Percentiles rank a stretch among this genome's conserved stretches.
These are phyloP conservation scores for Saccharum spontaneum DNA, from an alignment of 176 grass and related monocot species.

Conservation along the genomic window DNA sequence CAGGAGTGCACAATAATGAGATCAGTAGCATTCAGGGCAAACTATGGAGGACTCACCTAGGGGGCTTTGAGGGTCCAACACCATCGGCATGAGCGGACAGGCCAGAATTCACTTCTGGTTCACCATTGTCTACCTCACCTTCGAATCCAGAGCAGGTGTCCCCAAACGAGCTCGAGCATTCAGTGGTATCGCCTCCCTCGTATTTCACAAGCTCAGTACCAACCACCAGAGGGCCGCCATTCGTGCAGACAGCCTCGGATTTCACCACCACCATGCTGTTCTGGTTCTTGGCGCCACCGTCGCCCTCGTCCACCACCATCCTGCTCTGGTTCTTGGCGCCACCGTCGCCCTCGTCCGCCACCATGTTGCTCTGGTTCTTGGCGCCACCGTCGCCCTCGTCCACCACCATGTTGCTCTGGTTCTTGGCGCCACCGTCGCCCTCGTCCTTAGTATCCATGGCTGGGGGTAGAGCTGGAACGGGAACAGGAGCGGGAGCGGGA, in stretches of 20 bases:
- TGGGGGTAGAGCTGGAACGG: not conserved
- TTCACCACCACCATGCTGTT: conserved; percentile 10
- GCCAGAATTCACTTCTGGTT: conserved; percentile 66
- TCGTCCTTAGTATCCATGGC: not conserved
- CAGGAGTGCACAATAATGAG: conserved; percentile 11
- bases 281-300: not conserved
- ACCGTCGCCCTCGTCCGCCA: not conserved
- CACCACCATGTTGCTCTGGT: not conserved
- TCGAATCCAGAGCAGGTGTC: conserved; percentile 58
- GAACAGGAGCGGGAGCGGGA: not conserved
- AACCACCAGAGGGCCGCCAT: not conserved
- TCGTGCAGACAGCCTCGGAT: not conserved
- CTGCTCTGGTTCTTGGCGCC: conserved; percentile 3
- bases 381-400: not conserved
- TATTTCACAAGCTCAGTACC: not conserved
- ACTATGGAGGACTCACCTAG: conserved; percentile 52
- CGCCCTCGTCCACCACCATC: not conserved
- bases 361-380: not conserved
- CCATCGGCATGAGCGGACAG: conserved; percentile 33
- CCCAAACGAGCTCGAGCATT: conserved; percentile 86
- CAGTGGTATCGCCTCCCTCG: conserved; percentile 59
- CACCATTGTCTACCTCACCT: conserved; percentile 46
- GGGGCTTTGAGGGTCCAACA: conserved; percentile 7
- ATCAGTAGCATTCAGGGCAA: conserved; percentile 17
- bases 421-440: not conserved